Percentiles rank a stretch among this genome's conserved stretches.
Conservation (phyloP, 164 flowering plant genomes). For the Magnolia officinalis region DNA sequence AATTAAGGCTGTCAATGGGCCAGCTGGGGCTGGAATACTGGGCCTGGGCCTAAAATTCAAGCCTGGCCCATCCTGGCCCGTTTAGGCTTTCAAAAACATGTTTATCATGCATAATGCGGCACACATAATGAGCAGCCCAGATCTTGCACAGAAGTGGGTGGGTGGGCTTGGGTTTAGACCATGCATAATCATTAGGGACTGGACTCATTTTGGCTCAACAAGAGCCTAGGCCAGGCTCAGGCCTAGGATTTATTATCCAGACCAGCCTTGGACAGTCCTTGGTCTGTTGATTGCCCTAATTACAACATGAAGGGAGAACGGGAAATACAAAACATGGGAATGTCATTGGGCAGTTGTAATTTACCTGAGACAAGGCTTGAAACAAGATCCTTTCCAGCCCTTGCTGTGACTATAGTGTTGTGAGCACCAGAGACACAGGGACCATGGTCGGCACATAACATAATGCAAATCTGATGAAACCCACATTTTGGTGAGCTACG, state of each 20-base stretch:
- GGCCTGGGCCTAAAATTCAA: background rate
- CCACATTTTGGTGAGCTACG: background rate
- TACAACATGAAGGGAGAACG: background rate
- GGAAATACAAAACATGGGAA: background rate
- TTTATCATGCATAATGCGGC: background rate
- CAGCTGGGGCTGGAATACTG: background rate
- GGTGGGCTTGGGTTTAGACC: background rate
- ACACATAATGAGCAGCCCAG: background rate
- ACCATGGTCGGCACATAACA: constrained; percentile 99
- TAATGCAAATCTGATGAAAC: constrained; percentile 76
- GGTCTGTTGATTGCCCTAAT: background rate
- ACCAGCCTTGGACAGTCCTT: background rate
- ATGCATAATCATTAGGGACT: background rate
- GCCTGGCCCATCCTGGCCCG: background rate
- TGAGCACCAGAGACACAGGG: constrained; percentile 99
- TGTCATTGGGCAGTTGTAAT: background rate
- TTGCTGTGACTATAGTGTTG: constrained; percentile 95
- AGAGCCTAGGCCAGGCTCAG: background rate
- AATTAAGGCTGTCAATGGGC: background rate
- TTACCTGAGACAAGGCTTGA: constrained; percentile 96
- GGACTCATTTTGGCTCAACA: background rate
- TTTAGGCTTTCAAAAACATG: background rate
- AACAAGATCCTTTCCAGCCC: constrained; percentile 97
- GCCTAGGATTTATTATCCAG: background rate
- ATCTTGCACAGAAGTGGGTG: background rate